Evolutionary conservation across 805 yeast species (phyloP), one percentile per base, ranked within the genome.

Genomic region (Candida nanaspora): DNA sequence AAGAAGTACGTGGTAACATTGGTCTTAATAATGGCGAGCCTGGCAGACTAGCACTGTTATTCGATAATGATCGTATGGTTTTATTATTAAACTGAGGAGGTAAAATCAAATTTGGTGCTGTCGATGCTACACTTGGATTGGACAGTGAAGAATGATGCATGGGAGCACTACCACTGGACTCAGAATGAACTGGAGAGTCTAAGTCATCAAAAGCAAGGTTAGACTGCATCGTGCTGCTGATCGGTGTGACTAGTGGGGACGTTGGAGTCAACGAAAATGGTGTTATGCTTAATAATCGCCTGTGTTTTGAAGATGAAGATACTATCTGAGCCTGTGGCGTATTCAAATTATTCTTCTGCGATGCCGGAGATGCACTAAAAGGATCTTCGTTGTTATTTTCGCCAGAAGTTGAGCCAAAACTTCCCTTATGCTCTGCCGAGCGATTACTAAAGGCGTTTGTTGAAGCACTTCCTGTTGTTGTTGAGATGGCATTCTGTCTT

Each of bases 21-120:
- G 82, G 79, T 33, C 65, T 65, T 29, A 76, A 46, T 22, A 65
- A 44, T 2, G 83, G 82, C 0, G 82, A 70, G 4, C 65, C 74
- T 1, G 50, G 52, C 29, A 62, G 46, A 6, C 64, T 63, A 31
- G 16, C 19, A 43, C 74, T 66, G 19, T 74, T 63, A 30, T 56
- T 62, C 1, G 74, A 69, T 0, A 18, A 34, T 7, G 33, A 36
- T 18, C 33, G 13, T 4, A 37, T 62, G 4, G 34, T 22, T 26
- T 27, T 28, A 5, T 23, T 23, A 25, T 15, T 31, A 11, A 31
- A 16, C 11, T 31, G 34, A 18, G 34, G 25, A 11, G 38, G 20
- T 13, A 19, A 14, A n/a, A 20, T n/a, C 15, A 21, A 33, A 33
- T n/a, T 20, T 4, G 26, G 16, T 3, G 22, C 7, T 31, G 16